A percentile compares a stretch with the other conserved stretches of the same genome.
These are phyloP conservation scores for Dothistroma septosporum DNA, from an alignment of 2,329 filamentous ascomycete genomes.

Conservation along the genomic window DNA sequence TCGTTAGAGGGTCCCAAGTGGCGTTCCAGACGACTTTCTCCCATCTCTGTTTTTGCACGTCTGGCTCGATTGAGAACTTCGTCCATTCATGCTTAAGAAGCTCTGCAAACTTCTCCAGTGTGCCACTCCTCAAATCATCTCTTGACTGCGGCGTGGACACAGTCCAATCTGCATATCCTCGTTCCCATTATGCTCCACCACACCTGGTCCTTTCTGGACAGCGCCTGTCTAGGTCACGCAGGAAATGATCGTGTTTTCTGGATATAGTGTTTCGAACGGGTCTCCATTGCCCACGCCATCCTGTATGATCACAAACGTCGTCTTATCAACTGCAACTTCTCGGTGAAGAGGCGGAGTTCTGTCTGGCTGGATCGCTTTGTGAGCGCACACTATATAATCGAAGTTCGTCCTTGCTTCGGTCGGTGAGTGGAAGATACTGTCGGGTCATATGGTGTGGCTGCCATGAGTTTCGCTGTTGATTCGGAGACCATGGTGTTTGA, in stretches of 20 bases:
- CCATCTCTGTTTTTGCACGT: conserved; percentile 58
- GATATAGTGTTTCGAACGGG: conserved; percentile 49
- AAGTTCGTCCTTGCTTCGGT: conserved; percentile 34
- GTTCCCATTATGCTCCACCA: conserved; percentile 49
- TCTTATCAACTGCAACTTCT: conserved; percentile 40
- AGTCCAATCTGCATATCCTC: conserved; percentile 56
- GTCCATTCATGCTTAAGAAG: conserved; percentile 44
- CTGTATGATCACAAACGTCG: conserved; percentile 59
- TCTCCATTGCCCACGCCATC: conserved; percentile 61
- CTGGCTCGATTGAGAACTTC: conserved; percentile 47
- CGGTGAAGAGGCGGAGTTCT: conserved; percentile 38
- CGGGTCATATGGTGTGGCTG: conserved; percentile 32
- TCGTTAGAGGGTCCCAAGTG: conserved; percentile 56
- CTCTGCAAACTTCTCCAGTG: conserved; percentile 41
- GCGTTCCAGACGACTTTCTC: conserved; percentile 59
- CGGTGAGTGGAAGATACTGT: conserved; percentile 41
- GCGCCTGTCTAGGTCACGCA: conserved; percentile 56
- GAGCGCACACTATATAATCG: conserved; percentile 47
- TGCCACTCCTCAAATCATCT: conserved; percentile 32
- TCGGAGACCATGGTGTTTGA: conserved; percentile 40
- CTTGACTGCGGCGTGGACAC: conserved; percentile 41
- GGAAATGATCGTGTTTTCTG: conserved; percentile 51
- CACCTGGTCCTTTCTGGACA: conserved; percentile 47
- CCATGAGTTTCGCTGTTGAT: conserved; percentile 44
- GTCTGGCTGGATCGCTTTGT: conserved; percentile 42